phyloP scores from a whole-genome alignment of 371 early-diverging fungal genomes.

The Apophysomyces elegans region DNA sequence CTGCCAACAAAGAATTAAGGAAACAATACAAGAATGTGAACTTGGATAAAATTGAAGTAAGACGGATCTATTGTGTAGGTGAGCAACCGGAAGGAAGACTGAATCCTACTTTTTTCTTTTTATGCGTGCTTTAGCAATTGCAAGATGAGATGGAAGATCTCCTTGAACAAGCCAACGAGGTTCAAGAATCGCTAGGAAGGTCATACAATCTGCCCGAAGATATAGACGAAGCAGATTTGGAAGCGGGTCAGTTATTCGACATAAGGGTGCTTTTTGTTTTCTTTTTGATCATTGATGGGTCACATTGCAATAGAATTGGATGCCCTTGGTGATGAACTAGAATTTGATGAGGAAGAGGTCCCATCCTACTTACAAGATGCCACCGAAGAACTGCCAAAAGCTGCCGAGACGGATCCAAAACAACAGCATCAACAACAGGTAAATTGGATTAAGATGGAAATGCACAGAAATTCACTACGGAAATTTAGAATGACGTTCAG shows the following conservation, averaged over 20 bases:
- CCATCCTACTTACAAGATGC: slow-evolving; percentile 71
- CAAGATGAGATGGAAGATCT: slow-evolving; percentile 98
- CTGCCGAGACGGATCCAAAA: slow-evolving; percentile 55
- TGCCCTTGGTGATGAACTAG: slow-evolving; percentile 90
- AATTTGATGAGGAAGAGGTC: slow-evolving; percentile 78
- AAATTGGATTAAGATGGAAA: slow-evolving; percentile 6
- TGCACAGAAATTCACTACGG: neutral
- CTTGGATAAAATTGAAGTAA: slow-evolving; percentile 91
- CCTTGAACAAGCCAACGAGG: slow-evolving; percentile 92
- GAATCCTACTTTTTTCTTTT: neutral
- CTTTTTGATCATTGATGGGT: neutral
- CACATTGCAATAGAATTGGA: slow-evolving; percentile 75
- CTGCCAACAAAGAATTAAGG: slow-evolving; percentile 91
- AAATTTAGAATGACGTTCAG: slow-evolving; percentile 35
- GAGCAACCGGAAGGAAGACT: no score
- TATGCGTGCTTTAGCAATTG: slow-evolving; percentile 60
- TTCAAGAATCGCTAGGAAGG: slow-evolving; percentile 92
- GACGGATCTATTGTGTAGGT: neutral
- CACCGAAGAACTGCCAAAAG: slow-evolving; percentile 52
- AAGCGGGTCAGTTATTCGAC: slow-evolving; percentile 70
- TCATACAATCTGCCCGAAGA: slow-evolving; percentile 94
- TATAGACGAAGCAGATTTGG: slow-evolving; percentile 94
- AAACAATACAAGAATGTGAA: slow-evolving; percentile 93
- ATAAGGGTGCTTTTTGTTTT: neutral
- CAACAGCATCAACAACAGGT: slow-evolving; percentile 35